These are phyloP conservation scores for Colletotrichum magnum DNA, from an alignment of 2,329 filamentous ascomycete genomes.

Conservation along the genomic window DNA sequence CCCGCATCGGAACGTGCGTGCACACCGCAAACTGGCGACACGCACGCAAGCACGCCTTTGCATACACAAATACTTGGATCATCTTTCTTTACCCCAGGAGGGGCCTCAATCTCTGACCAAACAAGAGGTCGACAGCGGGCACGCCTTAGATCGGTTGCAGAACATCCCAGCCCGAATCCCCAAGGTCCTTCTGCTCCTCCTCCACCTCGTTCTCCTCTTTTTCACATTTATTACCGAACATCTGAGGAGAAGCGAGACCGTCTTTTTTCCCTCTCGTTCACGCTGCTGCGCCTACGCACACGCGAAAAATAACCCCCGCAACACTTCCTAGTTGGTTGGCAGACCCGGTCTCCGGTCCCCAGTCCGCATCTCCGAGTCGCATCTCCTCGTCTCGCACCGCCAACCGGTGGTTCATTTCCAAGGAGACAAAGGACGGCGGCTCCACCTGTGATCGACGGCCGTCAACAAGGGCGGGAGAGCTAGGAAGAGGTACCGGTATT, in stretches of 20 bases:
- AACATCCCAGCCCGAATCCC: too few relatives aligned
- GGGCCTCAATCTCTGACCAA: slow-evolving; percentile 38
- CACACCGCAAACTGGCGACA: slow-evolving; percentile 39
- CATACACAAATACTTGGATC: slow-evolving; percentile 34
- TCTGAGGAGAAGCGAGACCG: slow-evolving; percentile 20
- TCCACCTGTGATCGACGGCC: slow-evolving; percentile 38
- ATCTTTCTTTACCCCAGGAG: slow-evolving; percentile 19
- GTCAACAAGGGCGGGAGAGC: slow-evolving; percentile 32
- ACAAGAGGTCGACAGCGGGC: slow-evolving; percentile 28
- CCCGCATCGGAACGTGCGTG: slow-evolving; percentile 34
- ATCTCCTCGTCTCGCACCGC: slow-evolving; percentile 24
- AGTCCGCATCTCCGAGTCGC: slow-evolving; percentile 8
- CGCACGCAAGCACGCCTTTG: slow-evolving; percentile 17
- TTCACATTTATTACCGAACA: slow-evolving; percentile 36
- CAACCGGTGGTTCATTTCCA: slow-evolving; percentile 38
- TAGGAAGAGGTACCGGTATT: neutral
- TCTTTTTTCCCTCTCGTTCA: neutral
- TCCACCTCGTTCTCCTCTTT: slow-evolving; percentile 34
- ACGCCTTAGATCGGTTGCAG: slow-evolving; percentile 25
- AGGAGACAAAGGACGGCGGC: slow-evolving; percentile 38
- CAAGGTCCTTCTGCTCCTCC: neutral
- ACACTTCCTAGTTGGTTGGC: neutral
- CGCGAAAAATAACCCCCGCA: slow-evolving; percentile 30
- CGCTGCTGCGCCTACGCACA: too few relatives aligned
- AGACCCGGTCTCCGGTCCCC: slow-evolving; percentile 21